phyloP scores from a whole-genome alignment of 257 asterid species.

The Linaria vulgaris region DNA sequence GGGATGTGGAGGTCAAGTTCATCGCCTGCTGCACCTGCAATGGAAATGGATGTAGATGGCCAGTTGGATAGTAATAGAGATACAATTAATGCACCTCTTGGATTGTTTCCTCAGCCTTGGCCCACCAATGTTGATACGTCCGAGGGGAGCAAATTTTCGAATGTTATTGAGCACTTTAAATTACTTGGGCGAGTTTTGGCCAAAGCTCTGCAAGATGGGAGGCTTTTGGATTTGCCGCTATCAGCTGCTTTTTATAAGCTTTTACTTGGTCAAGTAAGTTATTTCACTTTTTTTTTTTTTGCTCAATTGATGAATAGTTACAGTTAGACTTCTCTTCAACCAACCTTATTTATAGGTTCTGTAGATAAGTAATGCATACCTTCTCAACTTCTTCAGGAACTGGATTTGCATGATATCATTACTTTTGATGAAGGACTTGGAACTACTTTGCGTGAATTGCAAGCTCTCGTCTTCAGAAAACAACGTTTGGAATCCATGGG shows the following conservation, averaged over 20 bases:
- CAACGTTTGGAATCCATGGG: constrained; percentile 58
- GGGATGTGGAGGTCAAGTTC: constrained; percentile 85
- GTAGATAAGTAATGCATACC: constrained; percentile 13
- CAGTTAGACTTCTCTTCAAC: neutral
- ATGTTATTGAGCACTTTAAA: constrained; percentile 63
- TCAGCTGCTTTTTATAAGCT: constrained; percentile 83
- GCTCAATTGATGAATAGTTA: neutral
- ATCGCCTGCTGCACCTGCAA: constrained; percentile 36
- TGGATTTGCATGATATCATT: constrained; percentile 80
- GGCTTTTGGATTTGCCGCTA: constrained; percentile 88
- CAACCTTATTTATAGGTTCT: neutral
- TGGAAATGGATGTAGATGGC: constrained; percentile 51
- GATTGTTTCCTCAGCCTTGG: constrained; percentile 94
- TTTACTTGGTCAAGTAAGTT: constrained; percentile 76
- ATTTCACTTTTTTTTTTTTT: neutral
- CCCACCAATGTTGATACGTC: constrained; percentile 61
- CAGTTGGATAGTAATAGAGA: constrained; percentile 36
- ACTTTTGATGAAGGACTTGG: constrained; percentile 82
- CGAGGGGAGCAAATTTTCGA: constrained; percentile 63
- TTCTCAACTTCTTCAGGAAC: constrained; percentile 52
- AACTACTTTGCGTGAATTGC: constrained; percentile 80
- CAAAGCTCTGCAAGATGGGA: constrained; percentile 95
- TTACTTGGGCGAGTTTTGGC: constrained; percentile 95
- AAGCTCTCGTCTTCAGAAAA: constrained; percentile 74
- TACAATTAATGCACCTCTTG: constrained; percentile 72